A percentile compares a stretch with the other conserved stretches of the same genome.
phyloP scores from a whole-genome alignment of 129 eudicot species.

The Kitagawia praeruptora region DNA sequence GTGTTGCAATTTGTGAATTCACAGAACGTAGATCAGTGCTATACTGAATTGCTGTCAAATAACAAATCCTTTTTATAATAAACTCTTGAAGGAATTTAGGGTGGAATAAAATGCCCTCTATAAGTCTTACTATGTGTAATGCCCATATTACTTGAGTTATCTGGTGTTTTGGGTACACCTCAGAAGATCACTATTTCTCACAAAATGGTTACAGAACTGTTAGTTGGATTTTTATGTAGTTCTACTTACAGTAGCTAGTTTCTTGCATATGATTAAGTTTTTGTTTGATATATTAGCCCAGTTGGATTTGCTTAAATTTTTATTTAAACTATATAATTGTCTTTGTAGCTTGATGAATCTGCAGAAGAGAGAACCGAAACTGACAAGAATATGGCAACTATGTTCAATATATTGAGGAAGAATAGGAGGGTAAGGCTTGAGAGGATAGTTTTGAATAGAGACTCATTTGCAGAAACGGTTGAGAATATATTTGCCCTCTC shows the following conservation, averaged over 20 bases:
- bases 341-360: conserved; percentile 53
- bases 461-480: conserved; percentile 79
- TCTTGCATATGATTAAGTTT: not conserved
- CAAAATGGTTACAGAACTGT: not conserved
- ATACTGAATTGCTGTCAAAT: not conserved
- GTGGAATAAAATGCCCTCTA: not conserved
- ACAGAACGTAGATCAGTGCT: no score
- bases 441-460: conserved; percentile 56
- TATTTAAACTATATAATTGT: not conserved
- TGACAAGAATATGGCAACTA: conserved; percentile 83
- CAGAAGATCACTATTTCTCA: not conserved
- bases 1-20: no score
- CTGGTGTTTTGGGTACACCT: not conserved
- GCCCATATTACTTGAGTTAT: not conserved
- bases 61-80: not conserved
- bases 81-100: not conserved
- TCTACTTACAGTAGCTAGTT: not conserved
- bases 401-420: conserved; percentile 68
- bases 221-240: not conserved
- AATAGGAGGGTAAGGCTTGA: conserved; percentile 62
- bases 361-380: conserved; percentile 74
- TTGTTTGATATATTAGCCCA: not conserved
- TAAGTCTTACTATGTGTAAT: not conserved
- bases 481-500: conserved; percentile 90
- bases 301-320: not conserved